These are phyloP conservation scores for Ascochyta viciae-villosae DNA, from an alignment of 2,329 filamentous ascomycete species.

Conservation along the genomic window DNA sequence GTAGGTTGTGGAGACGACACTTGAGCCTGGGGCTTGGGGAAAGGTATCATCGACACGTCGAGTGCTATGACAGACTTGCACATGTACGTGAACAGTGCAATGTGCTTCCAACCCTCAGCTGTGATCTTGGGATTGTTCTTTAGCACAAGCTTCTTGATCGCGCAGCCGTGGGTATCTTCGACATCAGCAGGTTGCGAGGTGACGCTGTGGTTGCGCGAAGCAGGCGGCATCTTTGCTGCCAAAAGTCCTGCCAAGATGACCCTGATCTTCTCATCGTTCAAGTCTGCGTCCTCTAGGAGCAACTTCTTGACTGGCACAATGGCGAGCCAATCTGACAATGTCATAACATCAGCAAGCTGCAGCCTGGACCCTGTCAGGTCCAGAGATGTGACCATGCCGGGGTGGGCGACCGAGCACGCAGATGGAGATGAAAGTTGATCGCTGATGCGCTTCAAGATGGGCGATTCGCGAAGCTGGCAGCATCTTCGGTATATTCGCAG, in stretches of 20 bases:
- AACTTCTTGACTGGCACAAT: conserved; percentile 90
- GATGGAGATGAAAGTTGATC: conserved; percentile 80
- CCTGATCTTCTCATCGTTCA: conserved; percentile 85
- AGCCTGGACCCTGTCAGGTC: conserved; percentile 86
- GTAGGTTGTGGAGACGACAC: conserved; percentile 25
- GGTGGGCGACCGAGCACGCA: conserved; percentile 67
- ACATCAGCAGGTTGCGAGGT: conserved; percentile 13
- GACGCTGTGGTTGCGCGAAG: conserved; percentile 52
- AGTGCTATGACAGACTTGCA: conserved; percentile 85
- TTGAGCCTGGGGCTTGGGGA: conserved; percentile 51
- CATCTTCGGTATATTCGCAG: conserved; percentile 92
- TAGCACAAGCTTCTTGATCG: conserved; percentile 84
- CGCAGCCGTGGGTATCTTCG: conserved; percentile 57
- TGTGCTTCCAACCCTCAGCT: conserved; percentile 86
- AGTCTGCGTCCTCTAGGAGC: conserved; percentile 82
- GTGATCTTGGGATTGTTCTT: conserved; percentile 90
- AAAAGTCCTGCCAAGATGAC: conserved; percentile 86
- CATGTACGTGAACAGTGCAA: conserved; percentile 88
- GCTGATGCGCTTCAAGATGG: conserved; percentile 88
- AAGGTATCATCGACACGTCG: conserved; percentile 84
- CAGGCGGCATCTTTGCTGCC: conserved; percentile 73
- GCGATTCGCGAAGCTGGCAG: conserved; percentile 91
- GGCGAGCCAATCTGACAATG: conserved; percentile 90
- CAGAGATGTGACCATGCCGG: conserved; percentile 80
- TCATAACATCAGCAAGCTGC: conserved; percentile 82